Evolutionary conservation across 257 asterid species (phyloP).

Genomic region (Cruciata laevipes): DNA sequence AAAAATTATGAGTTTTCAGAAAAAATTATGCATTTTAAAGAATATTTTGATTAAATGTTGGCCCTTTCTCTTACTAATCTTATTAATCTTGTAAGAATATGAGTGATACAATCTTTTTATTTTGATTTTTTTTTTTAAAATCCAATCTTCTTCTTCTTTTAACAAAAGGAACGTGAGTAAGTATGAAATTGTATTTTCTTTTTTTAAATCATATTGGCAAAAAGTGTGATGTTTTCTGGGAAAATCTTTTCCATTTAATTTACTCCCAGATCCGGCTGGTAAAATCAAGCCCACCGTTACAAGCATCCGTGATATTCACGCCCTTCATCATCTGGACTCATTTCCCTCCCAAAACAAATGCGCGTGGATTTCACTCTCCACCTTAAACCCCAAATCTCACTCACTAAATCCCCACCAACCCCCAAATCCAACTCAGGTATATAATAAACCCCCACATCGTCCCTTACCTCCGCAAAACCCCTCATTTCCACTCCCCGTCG

Average conservation of each 20-base stretch:
- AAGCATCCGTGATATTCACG: not conserved
- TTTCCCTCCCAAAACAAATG: not conserved
- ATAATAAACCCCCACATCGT: not conserved
- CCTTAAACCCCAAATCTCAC: not conserved
- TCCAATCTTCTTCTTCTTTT: too few relatives aligned
- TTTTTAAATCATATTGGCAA: too few relatives aligned
- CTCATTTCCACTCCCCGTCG: constrained; percentile 10
- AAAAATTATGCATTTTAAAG: too few relatives aligned
- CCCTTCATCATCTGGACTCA: not conserved
- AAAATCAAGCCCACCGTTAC: not conserved
- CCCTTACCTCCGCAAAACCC: constrained; percentile 9
- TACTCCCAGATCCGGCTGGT: not conserved
- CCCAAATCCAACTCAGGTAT: not conserved
- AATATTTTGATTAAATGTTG: too few relatives aligned
- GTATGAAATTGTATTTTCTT: too few relatives aligned
- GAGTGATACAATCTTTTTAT: too few relatives aligned
- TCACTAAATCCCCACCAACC: constrained; percentile 5
- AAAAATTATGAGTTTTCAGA: too few relatives aligned
- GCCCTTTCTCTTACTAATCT: too few relatives aligned
- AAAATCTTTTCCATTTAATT: not conserved
- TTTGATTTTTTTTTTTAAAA: too few relatives aligned
- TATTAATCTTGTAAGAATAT: too few relatives aligned
- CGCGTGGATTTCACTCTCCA: constrained; percentile 4
- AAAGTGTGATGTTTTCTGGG: too few relatives aligned
- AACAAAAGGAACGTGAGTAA: too few relatives aligned